Base-by-base conservation (phyloP, 2,329 filamentous ascomycete genomes). In the Colletotrichum cuscutae region DNA sequence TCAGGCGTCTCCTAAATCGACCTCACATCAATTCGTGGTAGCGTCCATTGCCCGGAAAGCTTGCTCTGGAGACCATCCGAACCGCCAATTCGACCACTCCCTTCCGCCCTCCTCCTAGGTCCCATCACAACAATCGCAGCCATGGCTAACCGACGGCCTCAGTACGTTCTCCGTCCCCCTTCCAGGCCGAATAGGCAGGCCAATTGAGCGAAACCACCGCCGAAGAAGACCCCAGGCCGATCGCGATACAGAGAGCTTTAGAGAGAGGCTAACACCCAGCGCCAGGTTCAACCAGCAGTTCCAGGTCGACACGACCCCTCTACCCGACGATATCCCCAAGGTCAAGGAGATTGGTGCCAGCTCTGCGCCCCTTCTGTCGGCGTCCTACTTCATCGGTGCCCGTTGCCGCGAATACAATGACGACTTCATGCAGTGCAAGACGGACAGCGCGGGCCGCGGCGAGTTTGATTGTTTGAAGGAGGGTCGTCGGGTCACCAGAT, bases 361-460 rank as follows among this genome's bases (percentile, higher is more conserved):
- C 80, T 98, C 96, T 71, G 97, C 95, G 52, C 97, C 97, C 68
- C 90, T 99, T 57, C 88, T 97, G 73, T 97, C 94, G 76, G 97
- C 97, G 37, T 92, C 95, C 65, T 99, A 94, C 89, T 99, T 98
- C 84, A 99, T 99, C 82, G 97, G 97, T 76, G 95, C 95, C 77
- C 93, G 96, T 81, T 99, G 97, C 92, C 93, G 90, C 83, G 88
- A 94, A 71, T 99, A 95, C 89, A 98, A 98, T 85, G 97, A 99
- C 88, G 97, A 99, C 86, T 99, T 93, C 87, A 99, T 99, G 96
- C 94, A 97, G 88, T 99, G 97, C 93, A 99, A 99, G 92, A 94
- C 91, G 78, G 95, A 98, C 86, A 92, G 95, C 79, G 93, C 94
- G 75, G 97, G 97, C 79, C 91, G 90, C 84, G 97, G 95, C 83